These are phyloP conservation scores for Chrysopogon serrulatus DNA, from an alignment of 176 grass and related monocot species.

Conservation along the genomic window DNA sequence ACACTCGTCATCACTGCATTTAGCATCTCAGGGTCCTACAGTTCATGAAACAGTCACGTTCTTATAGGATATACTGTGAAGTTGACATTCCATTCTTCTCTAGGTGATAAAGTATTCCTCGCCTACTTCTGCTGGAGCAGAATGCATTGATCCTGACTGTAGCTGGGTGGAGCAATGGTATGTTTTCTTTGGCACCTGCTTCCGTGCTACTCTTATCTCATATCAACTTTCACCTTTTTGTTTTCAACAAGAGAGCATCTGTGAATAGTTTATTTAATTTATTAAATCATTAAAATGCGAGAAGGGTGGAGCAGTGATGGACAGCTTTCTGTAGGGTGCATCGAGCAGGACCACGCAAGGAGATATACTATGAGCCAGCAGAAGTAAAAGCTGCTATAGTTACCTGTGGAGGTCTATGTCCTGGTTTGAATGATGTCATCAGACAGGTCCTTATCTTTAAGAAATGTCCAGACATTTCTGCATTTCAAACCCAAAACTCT, in stretches of 20 bases:
- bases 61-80: background rate
- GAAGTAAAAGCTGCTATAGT: constrained; percentile 97
- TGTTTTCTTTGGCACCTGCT: background rate
- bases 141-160: constrained; percentile 90
- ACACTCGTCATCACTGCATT: background rate
- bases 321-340: constrained; percentile 65
- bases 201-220: background rate
- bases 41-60: background rate
- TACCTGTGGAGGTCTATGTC: constrained; percentile 88
- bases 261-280: background rate
- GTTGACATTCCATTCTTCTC: constrained; percentile 10
- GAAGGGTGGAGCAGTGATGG: constrained; percentile 19
- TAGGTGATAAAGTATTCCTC: constrained; percentile 87
- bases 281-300: background rate
- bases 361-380: constrained; percentile 76
- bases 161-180: constrained; percentile 94
- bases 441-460: constrained; percentile 57
- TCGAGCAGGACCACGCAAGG: constrained; percentile 80
- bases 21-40: background rate
- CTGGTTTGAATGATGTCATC: constrained; percentile 95
- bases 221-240: background rate
- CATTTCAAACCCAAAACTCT: background rate
- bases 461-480: constrained; percentile 5
- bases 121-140: constrained; percentile 80
- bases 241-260: background rate